phyloP scores from a whole-genome alignment of 352 stramenopile species.

The Phytophthora brassicae region DNA sequence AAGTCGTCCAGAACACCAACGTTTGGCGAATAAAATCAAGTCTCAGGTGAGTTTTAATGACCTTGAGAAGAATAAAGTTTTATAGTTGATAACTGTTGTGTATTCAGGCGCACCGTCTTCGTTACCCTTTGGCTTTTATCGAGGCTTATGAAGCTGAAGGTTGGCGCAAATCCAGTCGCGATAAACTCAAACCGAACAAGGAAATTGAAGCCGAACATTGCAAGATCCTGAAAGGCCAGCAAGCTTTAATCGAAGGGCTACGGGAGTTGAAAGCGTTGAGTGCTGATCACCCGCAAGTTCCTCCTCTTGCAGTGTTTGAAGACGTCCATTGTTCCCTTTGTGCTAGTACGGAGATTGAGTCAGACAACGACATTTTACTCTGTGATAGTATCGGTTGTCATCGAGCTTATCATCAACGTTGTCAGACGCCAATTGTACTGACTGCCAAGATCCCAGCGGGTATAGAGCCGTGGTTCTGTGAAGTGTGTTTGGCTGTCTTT shows the following conservation, averaged over 20 bases:
- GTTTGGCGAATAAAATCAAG: conserved; percentile 42
- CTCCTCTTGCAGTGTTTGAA: conserved; percentile 42
- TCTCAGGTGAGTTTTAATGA: conserved; percentile 32
- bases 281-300: conserved; percentile 51
- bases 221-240: conserved; percentile 65
- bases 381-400: conserved; percentile 76
- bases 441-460: conserved; percentile 67
- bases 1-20: conserved; percentile 33
- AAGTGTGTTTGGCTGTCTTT: conserved; percentile 75
- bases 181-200: conserved; percentile 83
- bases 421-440: conserved; percentile 57
- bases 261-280: conserved; percentile 44
- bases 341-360: conserved; percentile 54
- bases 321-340: conserved; percentile 84
- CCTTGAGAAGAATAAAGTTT: too few species aligned
- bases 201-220: conserved; percentile 53
- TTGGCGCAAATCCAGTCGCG: conserved; percentile 71
- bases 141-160: conserved; percentile 83
- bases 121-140: conserved; percentile 75
- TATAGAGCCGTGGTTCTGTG: conserved; percentile 79
- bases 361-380: conserved; percentile 84
- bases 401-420: conserved; percentile 82
- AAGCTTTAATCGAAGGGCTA: conserved; percentile 46
- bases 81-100: too few species aligned
- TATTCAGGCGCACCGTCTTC: conserved; percentile 52